Evolutionary conservation across 768 basidiomycete genomes (phyloP).

Genomic region (Boletales sp.): DNA sequence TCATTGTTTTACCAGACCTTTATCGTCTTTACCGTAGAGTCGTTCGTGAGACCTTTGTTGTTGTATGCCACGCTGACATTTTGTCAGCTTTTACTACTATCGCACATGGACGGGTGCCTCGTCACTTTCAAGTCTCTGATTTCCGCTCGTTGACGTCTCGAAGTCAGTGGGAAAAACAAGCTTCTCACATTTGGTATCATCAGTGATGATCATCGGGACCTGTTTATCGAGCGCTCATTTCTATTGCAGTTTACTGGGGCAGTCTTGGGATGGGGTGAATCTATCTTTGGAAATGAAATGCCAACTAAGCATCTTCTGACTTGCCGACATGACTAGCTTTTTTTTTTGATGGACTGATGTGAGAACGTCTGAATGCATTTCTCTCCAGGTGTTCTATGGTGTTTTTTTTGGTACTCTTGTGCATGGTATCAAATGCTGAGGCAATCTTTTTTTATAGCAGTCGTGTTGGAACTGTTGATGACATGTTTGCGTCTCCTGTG

Average conservation of each 20-base stretch:
- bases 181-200: conserved; percentile 6
- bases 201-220: not conserved
- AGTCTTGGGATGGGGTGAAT: conserved; percentile 1
- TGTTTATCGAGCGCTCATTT: not conserved
- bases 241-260: not conserved
- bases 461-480: not conserved
- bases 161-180: conserved; percentile 18
- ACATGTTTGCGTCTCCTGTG: not conserved
- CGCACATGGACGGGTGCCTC: conserved; percentile 14
- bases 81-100: conserved; percentile 11
- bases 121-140: not conserved
- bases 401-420: conserved; percentile 1
- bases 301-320: not conserved
- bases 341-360: not conserved
- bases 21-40: conserved; percentile 1
- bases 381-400: not conserved
- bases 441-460: not conserved
- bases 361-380: not conserved
- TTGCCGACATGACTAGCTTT: not conserved
- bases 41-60: not conserved
- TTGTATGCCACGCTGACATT: not conserved
- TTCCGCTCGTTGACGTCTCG: not conserved
- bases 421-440: not conserved
- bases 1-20: conserved; percentile 1
- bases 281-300: not conserved